Base-by-base conservation (phyloP, 257 asterid species). In the Solanum tarapatanum region DNA sequence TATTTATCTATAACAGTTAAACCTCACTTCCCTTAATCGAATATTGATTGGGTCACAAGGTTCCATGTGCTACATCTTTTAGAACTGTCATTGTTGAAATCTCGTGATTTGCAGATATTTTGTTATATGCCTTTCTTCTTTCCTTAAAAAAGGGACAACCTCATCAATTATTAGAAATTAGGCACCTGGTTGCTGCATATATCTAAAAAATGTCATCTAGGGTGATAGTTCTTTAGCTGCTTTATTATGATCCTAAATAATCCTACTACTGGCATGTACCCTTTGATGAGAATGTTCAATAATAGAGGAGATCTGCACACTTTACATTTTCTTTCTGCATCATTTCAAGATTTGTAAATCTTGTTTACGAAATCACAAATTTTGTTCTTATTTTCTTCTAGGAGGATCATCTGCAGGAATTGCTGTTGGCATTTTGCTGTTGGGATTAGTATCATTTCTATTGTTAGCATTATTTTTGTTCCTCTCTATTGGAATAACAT, bases 401-500 rank as follows among this genome's bases (percentile, higher is more conserved):
- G 98, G 98, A 36, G 95, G 94, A 69, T 83, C 95, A 16, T 58
- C 96, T 60, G 90, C 96, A n/a, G 98, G 98, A 36, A 92, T 90
- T 86, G 89, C 89, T 0, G 93, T 94, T 1, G 85, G 69, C 51
- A 48, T 86, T 43, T 45, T 72, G 62, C 73, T 48, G 9, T 82
- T 82, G 68, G 92, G 94, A 84, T 73, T 93, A n/a, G 96, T 94
- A 10, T 92, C 98, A 11, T 92, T 93, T 73, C 85, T 94, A 86
- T 91, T 94, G 43, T 90, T 97, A 2, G 92, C 88, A 33, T 87
- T 97, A 87, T 87, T 97, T 23, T 26, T 93, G 85, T 95, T 97
- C 91, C 97, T 97, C 30, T 93, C 99, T 5, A 84, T 89, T 13
- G 99, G 99, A 68, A 95, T 97, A 30, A 93, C 98, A 39, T 86